Evolutionary conservation across 169 alveolate genomes (phyloP).

Genomic region (Amoebophrya sp.): DNA sequence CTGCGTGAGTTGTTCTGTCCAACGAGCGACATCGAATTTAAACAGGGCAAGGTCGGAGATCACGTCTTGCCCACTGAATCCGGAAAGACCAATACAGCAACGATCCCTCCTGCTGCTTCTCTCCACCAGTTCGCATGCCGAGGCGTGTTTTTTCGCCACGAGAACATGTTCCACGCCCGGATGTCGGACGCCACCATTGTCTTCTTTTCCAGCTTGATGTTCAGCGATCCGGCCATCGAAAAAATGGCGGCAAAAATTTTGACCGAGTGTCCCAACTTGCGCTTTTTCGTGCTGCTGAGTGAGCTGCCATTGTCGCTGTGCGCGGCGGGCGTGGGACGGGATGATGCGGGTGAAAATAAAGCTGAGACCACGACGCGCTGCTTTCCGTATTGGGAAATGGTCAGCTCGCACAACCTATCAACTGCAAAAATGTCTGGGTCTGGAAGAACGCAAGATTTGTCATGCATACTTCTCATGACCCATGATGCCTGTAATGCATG

Average conservation of each 20-base stretch:
- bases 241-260: neutral
- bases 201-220: neutral
- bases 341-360: no score
- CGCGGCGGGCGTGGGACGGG: neutral
- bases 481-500: no score
- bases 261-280: neutral
- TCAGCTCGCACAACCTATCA: no score
- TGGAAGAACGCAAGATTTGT: neutral
- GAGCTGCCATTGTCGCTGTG: neutral
- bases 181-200: neutral
- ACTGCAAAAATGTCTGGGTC: no score
- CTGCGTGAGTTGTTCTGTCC: neutral
- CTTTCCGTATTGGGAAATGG: no score
- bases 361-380: no score
- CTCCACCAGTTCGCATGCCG: neutral
- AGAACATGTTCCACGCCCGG: neutral
- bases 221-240: neutral
- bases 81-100: neutral
- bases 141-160: neutral
- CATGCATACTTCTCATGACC: no score
- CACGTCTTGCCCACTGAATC: neutral
- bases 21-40: neutral
- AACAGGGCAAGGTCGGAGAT: no score
- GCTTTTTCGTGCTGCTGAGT: neutral
- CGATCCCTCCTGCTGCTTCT: no score